Conservation (phyloP, 2,329 filamentous ascomycete species). For the Colletotrichum kahawae region DNA sequence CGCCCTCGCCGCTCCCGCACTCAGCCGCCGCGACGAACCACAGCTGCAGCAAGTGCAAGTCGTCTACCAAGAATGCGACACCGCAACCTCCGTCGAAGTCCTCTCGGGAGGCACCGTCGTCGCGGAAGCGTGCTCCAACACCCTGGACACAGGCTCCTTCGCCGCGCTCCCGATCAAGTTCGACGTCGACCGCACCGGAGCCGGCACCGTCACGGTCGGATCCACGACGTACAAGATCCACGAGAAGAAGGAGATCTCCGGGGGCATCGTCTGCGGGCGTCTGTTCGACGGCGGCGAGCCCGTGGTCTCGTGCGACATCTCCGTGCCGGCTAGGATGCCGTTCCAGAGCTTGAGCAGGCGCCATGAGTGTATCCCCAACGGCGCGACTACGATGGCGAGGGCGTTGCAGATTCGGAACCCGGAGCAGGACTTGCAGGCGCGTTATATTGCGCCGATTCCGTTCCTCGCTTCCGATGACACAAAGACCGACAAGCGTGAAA, state of each 20-base stretch:
- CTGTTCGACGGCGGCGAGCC: not conserved
- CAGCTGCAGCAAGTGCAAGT: not conserved
- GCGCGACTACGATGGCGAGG: not conserved
- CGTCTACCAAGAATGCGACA: not conserved
- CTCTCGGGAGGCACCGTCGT: not conserved
- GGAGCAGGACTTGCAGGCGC: not conserved
- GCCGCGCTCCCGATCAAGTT: not conserved
- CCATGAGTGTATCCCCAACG: not conserved
- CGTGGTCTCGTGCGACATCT: not conserved
- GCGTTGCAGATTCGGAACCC: not conserved
- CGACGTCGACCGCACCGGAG: not conserved
- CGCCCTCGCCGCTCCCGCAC: not conserved
- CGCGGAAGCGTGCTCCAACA: not conserved
- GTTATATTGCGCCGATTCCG: not conserved
- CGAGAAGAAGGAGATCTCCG: not conserved
- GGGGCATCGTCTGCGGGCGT: not conserved
- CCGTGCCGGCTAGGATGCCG: not conserved
- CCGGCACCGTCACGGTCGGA: not conserved
- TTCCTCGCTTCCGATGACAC: not conserved
- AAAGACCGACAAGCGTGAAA: accelerated
- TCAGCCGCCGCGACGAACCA: not conserved
- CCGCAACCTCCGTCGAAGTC: not conserved
- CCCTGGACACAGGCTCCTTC: not conserved
- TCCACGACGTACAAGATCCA: not conserved
- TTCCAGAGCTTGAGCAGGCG: not conserved